A percentile compares a stretch with the other conserved stretches of the same genome.
These are phyloP conservation scores for Ustilago hordei DNA, from an alignment of 1,284 basidiomycete genomes.

Conservation along the genomic window DNA sequence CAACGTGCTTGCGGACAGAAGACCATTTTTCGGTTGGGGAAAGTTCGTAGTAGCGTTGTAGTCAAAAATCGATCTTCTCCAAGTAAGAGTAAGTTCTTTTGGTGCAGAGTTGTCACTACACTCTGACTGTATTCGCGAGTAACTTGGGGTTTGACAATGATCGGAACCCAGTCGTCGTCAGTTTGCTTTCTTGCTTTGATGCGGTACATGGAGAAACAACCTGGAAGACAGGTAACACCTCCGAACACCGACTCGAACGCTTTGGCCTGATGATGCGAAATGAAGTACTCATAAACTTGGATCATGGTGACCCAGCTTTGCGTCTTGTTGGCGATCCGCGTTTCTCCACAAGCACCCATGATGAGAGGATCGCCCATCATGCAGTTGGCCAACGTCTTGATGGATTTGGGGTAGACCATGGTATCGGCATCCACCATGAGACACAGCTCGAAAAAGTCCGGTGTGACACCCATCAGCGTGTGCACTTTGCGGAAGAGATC, in stretches of 20 bases:
- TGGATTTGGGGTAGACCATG: conserved; percentile 63
- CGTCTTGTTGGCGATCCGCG: conserved; percentile 94
- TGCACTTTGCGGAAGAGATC: conserved; percentile 98
- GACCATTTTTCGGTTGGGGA: conserved; percentile 96
- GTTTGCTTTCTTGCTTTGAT: conserved; percentile 85
- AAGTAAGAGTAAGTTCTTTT: conserved; percentile 95
- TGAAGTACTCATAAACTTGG: conserved; percentile 99
- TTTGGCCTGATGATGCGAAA: conserved; percentile 97
- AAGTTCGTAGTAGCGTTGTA: conserved; percentile 79
- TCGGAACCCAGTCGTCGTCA: conserved; percentile 96
- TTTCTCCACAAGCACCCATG: conserved; percentile 99
- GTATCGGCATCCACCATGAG: conserved; percentile 99
- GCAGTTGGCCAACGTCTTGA: conserved; percentile 74
- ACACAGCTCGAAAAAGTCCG: conserved; percentile 97
- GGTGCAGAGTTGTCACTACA: conserved; percentile 91
- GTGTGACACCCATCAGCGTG: conserved; percentile 96
- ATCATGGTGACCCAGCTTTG: conserved; percentile 97
- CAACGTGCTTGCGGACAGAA: conserved; percentile 96
- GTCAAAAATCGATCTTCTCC: conserved; percentile 98
- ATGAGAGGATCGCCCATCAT: conserved; percentile 99
- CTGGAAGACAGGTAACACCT: conserved; percentile 98
- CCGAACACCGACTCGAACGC: conserved; percentile 99
- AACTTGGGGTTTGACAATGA: conserved; percentile 97
- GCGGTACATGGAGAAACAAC: conserved; percentile 99
- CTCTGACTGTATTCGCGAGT: conserved; percentile 96